Conservation (phyloP, 2,329 filamentous ascomycete genomes). For the Claviceps citrina region DNA sequence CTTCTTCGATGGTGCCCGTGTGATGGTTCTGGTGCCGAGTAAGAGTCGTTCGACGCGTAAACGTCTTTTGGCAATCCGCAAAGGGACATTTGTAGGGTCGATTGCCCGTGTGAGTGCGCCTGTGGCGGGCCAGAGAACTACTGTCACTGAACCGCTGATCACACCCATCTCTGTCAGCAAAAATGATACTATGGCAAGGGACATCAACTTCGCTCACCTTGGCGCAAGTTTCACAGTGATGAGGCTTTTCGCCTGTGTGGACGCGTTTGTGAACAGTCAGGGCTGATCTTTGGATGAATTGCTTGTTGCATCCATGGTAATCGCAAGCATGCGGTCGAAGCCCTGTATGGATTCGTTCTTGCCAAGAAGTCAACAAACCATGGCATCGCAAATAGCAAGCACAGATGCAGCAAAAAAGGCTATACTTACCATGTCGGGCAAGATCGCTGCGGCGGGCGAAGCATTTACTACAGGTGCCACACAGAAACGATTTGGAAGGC, state of each 20-base stretch:
- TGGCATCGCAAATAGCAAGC: no score
- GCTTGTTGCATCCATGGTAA: conserved; percentile 74
- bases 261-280: conserved; percentile 90
- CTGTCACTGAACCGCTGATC: conserved; percentile 85
- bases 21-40: conserved; percentile 94
- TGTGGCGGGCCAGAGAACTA: conserved; percentile 81
- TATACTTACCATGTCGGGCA: conserved; percentile 80
- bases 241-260: conserved; percentile 89
- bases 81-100: conserved; percentile 95
- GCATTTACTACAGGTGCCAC: conserved; percentile 75
- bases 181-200: background rate
- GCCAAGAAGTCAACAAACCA: conserved; percentile 15
- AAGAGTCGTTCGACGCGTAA: conserved; percentile 85
- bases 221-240: conserved; percentile 91
- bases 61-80: conserved; percentile 95
- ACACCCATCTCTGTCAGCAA: background rate
- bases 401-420: no score
- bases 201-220: conserved; percentile 49
- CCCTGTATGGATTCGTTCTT: conserved; percentile 91
- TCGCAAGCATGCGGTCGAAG: conserved; percentile 86
- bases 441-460: conserved; percentile 91
- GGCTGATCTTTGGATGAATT: conserved; percentile 92
- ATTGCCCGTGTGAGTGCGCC: conserved; percentile 89
- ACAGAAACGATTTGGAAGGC: conserved; percentile 61
- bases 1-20: conserved; percentile 87